phyloP scores from a whole-genome alignment of 2,329 filamentous ascomycete species.

The Cordyceps pruinosa region DNA sequence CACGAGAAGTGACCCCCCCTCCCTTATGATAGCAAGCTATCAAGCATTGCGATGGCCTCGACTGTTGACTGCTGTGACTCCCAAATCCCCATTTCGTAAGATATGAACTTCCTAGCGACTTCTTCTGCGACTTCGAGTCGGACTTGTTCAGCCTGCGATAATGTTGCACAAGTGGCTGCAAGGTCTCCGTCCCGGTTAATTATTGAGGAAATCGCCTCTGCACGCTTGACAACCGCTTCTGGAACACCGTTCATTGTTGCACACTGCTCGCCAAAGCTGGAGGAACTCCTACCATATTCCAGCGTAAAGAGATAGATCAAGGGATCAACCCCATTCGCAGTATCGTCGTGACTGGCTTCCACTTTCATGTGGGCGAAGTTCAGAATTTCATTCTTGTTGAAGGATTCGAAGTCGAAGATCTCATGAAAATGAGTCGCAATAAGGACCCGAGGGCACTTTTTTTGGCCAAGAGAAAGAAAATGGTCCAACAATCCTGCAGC shows the following conservation, averaged over 20 bases:
- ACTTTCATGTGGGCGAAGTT: slow-evolving; percentile 68
- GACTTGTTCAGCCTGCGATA: slow-evolving; percentile 57
- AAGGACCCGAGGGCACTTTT: slow-evolving; percentile 48
- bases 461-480: slow-evolving; percentile 38
- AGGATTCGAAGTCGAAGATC: slow-evolving; percentile 59
- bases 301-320: slow-evolving; percentile 70
- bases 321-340: slow-evolving; percentile 47
- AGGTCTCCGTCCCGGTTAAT: slow-evolving; percentile 70
- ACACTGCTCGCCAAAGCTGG: slow-evolving; percentile 81
- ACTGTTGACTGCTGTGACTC: neutral
- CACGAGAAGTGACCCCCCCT: neutral
- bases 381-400: slow-evolving; percentile 45
- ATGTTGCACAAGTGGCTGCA: slow-evolving; percentile 59
- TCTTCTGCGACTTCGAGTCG: slow-evolving; percentile 61
- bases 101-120: slow-evolving; percentile 52
- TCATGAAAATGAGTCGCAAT: slow-evolving; percentile 62
- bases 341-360: slow-evolving; percentile 44
- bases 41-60: neutral
- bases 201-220: slow-evolving; percentile 64
- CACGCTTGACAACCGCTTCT: slow-evolving; percentile 61
- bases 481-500: slow-evolving; percentile 51
- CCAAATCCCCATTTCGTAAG: slow-evolving; percentile 16
- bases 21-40: neutral
- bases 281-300: slow-evolving; percentile 59
- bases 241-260: slow-evolving; percentile 83